Evolutionary conservation across 805 yeast species (phyloP), one percentile per base, ranked within the genome.

Genomic region (Saccharomycopsis synnaedendra): DNA sequence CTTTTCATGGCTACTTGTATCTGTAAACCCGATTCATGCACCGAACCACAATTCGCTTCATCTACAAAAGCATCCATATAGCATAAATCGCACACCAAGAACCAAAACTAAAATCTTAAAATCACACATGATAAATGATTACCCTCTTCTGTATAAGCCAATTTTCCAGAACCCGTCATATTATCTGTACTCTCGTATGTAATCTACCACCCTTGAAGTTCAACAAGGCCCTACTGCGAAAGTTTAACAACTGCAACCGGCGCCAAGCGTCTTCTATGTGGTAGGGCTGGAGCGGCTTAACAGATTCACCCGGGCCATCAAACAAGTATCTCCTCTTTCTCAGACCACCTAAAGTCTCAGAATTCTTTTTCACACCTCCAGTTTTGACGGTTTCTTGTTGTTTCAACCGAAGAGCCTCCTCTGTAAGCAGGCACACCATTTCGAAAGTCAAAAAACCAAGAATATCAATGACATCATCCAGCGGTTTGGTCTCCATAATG

Each of bases 401-500:
- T 56, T 89, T 88, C 34, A 93, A 80, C 50, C 74, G 76, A 61
- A 90, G 71, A 1, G 97, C 97, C 57, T 82, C 85, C 64, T 90
- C 97, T 0, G 98, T 93, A 45, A 93, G 65, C 5, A 90, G 81
- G 58, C 97, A 94, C 3, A 93, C 98, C 62, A 90, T 88, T 63
- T 93, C 98, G 68, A 93, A 93, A 0, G 98, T 93, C 47, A 93
- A 65, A 59, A 93, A 93, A 31, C 98, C 98, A 34, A 93, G 67
- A 37, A 90, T 93, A 68, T 93, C 98, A 55, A 93, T 81, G 30
- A 93, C 96, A 69, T 93, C 98, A 64, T 93, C 98, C 60, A 85
- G 85, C 1, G 97, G 96, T 57, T 90, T 76, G 27, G 90, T 78
- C 53, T 93, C 98, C 4, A 95, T 82, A 39, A 93, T 66, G 46